Evolutionary conservation across 352 stramenopile species (phyloP).

Genomic region (Plasmopara muralis): DNA sequence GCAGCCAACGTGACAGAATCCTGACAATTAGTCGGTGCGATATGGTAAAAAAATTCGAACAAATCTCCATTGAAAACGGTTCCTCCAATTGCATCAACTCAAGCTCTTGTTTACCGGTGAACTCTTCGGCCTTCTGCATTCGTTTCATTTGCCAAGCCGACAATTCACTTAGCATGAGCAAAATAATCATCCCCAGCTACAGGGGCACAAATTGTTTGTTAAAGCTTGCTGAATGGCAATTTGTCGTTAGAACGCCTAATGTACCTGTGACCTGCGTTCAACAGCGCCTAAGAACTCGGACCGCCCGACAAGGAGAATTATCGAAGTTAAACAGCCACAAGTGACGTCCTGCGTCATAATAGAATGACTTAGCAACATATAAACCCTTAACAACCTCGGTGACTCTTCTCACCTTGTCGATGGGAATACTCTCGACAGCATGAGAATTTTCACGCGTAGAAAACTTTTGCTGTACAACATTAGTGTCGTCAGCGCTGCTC

Average conservation of each 20-base stretch:
- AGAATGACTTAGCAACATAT: slow-evolving; percentile 3
- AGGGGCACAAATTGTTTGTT: slow-evolving; percentile 10
- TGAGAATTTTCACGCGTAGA: slow-evolving; percentile 28
- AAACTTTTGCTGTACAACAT: slow-evolving; percentile 48
- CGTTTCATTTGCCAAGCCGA: slow-evolving; percentile 86
- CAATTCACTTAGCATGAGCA: slow-evolving; percentile 69
- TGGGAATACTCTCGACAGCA: slow-evolving; percentile 5
- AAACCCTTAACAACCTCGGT: background rate
- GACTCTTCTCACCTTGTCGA: slow-evolving; percentile 7
- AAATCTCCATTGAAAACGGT: slow-evolving; percentile 78
- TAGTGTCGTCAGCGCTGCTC: slow-evolving; percentile 34
- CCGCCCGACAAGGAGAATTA: slow-evolving; percentile 15
- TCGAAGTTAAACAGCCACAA: slow-evolving; percentile 5
- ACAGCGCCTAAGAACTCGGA: slow-evolving; percentile 36
- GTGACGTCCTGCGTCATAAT: slow-evolving; percentile 9
- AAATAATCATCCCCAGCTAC: slow-evolving; percentile 64
- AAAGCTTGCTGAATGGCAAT: background rate
- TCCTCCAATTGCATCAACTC: slow-evolving; percentile 74
- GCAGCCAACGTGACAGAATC: slow-evolving; percentile 58
- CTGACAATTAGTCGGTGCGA: slow-evolving; percentile 54
- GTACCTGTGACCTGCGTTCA: slow-evolving; percentile 66
- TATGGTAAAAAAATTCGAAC: slow-evolving; percentile 63
- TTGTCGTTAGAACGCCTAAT: background rate
- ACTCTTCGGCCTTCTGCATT: slow-evolving; percentile 83
- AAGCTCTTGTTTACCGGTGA: slow-evolving; percentile 57